A percentile compares a stretch with the other conserved stretches of the same genome.
phyloP scores from a whole-genome alignment of 257 asterid genomes.

The Fraxinus quadrangulata region DNA sequence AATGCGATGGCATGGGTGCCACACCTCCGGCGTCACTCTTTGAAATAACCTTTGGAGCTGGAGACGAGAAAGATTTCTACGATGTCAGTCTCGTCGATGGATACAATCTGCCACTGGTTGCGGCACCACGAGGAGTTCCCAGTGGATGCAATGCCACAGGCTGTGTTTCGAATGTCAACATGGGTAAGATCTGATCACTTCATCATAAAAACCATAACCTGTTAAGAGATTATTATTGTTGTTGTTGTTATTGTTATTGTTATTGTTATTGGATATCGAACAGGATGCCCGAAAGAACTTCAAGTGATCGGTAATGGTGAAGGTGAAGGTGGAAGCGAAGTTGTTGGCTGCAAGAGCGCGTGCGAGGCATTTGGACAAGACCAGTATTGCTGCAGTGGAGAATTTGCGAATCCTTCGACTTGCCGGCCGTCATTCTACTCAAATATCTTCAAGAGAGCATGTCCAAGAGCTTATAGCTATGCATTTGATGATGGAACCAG shows the following conservation, averaged over 20 bases:
- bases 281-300: constrained; percentile 90
- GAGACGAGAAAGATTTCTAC: constrained; percentile 62
- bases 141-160: constrained; percentile 77
- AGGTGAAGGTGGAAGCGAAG: constrained; percentile 45
- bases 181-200: constrained; percentile 40
- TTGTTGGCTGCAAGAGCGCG: constrained; percentile 87
- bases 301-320: constrained; percentile 60
- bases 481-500: constrained; percentile 63
- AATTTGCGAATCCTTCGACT: constrained; percentile 73
- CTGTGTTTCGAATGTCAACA: constrained; percentile 63
- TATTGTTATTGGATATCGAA: not conserved
- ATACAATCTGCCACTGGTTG: constrained; percentile 70
- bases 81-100: constrained; percentile 85
- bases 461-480: constrained; percentile 66
- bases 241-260: too few relatives aligned
- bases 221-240: not conserved
- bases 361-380: constrained; percentile 75
- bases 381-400: constrained; percentile 83
- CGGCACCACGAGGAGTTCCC: constrained; percentile 46
- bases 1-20: constrained; percentile 73
- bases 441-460: constrained; percentile 60
- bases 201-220: not conserved
- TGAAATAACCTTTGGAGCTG: constrained; percentile 77
- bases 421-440: constrained; percentile 79
- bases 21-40: constrained; percentile 79